Percentiles rank a stretch among this genome's conserved stretches.
phyloP scores from a whole-genome alignment of 2,329 filamentous ascomycete genomes.

The Zymoseptoria tritici region DNA sequence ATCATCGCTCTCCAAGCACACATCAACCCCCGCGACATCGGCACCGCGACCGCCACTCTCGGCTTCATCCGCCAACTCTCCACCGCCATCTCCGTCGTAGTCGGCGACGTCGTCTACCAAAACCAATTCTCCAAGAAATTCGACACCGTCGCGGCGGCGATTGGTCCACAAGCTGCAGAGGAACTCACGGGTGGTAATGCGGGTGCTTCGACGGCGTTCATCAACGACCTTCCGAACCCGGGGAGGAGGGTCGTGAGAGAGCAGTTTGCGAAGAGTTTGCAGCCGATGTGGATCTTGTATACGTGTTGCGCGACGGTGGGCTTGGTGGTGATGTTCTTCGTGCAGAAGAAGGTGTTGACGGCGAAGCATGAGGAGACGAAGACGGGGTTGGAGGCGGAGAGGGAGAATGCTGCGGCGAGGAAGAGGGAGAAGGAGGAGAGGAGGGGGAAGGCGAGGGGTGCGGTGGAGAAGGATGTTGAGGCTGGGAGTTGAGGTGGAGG shows the following conservation, averaged over 20 bases:
- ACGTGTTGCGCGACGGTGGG: constrained; percentile 35
- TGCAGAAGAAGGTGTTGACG: constrained; percentile 36
- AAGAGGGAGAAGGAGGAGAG: constrained; percentile 26
- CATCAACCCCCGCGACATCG: constrained; percentile 56
- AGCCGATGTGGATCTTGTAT: constrained; percentile 46
- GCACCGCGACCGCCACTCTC: constrained; percentile 60
- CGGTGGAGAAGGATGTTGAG: constrained; percentile 1
- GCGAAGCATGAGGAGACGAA: constrained; percentile 42
- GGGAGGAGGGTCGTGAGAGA: constrained; percentile 37
- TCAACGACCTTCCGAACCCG: constrained; percentile 44
- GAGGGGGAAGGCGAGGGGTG: not conserved
- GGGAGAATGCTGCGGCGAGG: constrained; percentile 32
- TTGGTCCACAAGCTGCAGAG: constrained; percentile 46
- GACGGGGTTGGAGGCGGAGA: constrained; percentile 40
- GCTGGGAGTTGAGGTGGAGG: not conserved
- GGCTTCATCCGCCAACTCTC: constrained; percentile 62
- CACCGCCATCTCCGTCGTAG: constrained; percentile 60
- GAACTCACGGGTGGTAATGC: constrained; percentile 53
- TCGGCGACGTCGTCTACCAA: constrained; percentile 73
- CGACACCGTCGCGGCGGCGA: constrained; percentile 39
- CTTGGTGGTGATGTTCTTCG: constrained; percentile 33
- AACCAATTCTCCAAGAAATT: constrained; percentile 60
- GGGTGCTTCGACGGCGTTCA: constrained; percentile 52
- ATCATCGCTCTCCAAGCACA: constrained; percentile 61
- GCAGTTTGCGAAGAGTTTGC: constrained; percentile 39